A percentile compares a stretch with the other conserved stretches of the same genome.
Evolutionary conservation across 805 yeast genomes (phyloP).

Genomic region (Tetrapisispora arboricola): DNA sequence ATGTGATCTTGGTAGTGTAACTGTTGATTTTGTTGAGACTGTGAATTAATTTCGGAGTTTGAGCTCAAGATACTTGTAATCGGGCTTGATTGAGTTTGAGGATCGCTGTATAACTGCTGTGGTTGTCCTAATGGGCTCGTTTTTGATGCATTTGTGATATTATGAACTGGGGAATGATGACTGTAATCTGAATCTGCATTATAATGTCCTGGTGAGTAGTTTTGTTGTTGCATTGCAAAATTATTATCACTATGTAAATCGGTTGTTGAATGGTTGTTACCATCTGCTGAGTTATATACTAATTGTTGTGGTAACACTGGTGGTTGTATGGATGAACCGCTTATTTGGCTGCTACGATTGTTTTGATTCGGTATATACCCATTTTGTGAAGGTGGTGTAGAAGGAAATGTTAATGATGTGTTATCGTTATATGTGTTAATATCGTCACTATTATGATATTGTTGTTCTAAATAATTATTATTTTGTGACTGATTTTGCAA

Average conservation of each 20-base stretch:
- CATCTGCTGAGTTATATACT: slow-evolving; percentile 17
- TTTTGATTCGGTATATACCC: slow-evolving; percentile 10
- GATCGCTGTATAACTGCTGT: slow-evolving; percentile 12
- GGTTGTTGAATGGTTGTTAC: slow-evolving; percentile 23
- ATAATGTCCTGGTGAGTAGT: slow-evolving; percentile 23
- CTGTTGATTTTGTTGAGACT: slow-evolving; percentile 6
- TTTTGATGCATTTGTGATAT: slow-evolving; percentile 10
- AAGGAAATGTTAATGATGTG: slow-evolving; percentile 23
- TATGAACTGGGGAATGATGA: slow-evolving; percentile 2
- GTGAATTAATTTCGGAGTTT: slow-evolving; percentile 9
- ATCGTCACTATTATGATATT: neutral
- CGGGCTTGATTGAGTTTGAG: slow-evolving; percentile 16
- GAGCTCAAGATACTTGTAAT: slow-evolving; percentile 16
- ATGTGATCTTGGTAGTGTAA: slow-evolving; percentile 17
- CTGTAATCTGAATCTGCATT: slow-evolving; percentile 21
- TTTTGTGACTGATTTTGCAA: slow-evolving; percentile 23
- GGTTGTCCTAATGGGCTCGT: slow-evolving; percentile 23
- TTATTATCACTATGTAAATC: slow-evolving; percentile 9
- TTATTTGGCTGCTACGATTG: slow-evolving; percentile 4
- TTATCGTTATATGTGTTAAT: slow-evolving; percentile 23
- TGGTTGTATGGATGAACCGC: slow-evolving; percentile 15
- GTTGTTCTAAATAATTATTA: slow-evolving; percentile 6
- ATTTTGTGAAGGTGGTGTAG: slow-evolving; percentile 19
- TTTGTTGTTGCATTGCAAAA: slow-evolving; percentile 6
- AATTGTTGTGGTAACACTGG: slow-evolving; percentile 9